phyloP scores from a whole-genome alignment of 106 monocot species.

The Allium sativum region DNA sequence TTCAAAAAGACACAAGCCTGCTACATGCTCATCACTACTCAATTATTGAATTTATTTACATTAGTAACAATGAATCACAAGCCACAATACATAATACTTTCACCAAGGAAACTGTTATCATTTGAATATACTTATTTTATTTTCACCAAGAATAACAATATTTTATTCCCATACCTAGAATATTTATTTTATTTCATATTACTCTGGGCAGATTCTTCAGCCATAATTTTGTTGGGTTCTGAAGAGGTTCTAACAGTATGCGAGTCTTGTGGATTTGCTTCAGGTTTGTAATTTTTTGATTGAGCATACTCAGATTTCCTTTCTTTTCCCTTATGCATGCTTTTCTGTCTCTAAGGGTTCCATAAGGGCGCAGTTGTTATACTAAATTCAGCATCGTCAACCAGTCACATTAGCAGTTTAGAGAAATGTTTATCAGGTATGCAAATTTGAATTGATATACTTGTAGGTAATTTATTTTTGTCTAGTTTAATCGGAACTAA shows the following conservation, averaged over 20 bases:
- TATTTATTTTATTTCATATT: slow-evolving; percentile 2
- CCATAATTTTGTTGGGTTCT: slow-evolving; percentile 27
- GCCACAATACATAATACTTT: too few species aligned
- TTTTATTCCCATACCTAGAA: background rate
- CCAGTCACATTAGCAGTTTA: slow-evolving; percentile 27
- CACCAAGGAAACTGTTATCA: too few species aligned
- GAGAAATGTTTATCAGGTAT: slow-evolving; percentile 47
- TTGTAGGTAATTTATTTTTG: too few species aligned
- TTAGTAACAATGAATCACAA: too few species aligned
- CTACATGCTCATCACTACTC: background rate
- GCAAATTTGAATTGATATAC: background rate
- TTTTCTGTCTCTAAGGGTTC: slow-evolving; percentile 30
- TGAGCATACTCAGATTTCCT: background rate
- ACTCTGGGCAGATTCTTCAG: slow-evolving; percentile 24
- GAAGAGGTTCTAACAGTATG: slow-evolving; percentile 18
- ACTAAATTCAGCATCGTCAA: slow-evolving; percentile 42
- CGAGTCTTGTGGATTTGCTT: slow-evolving; percentile 17
- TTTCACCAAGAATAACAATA: background rate
- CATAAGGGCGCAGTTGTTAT: slow-evolving; percentile 39
- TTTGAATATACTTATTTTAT: too few species aligned
- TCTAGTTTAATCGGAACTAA: too few species aligned
- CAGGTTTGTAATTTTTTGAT: slow-evolving; percentile 20
- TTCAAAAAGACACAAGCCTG: too few species aligned
- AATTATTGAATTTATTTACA: background rate
- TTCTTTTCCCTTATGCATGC: background rate